These are phyloP conservation scores for Cyanidioschyzon merolae DNA, from an alignment of 23 red algal species.

Conservation along the genomic window DNA sequence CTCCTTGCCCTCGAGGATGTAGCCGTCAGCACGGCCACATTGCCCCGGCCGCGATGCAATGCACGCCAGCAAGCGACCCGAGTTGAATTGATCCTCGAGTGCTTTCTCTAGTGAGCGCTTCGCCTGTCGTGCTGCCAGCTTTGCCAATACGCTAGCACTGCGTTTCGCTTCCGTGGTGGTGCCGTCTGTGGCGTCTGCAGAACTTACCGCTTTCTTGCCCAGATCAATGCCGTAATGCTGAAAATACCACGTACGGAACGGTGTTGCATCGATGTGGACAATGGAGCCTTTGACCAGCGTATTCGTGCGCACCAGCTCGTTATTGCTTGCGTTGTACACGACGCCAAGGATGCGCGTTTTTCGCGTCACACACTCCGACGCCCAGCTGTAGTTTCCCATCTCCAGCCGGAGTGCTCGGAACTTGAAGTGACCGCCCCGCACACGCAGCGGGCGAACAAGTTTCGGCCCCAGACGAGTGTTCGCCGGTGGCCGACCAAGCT, in stretches of 20 bases:
- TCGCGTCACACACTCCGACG: conserved; percentile 50
- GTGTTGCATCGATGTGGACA: conserved; percentile 86
- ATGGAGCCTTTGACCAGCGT: conserved; percentile 96
- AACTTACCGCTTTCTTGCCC: conserved; percentile 67
- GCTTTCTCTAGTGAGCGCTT: conserved; percentile 39
- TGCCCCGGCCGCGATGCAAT: conserved; percentile 85
- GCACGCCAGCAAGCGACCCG: conserved; percentile 66
- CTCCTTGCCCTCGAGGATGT: conserved; percentile 90
- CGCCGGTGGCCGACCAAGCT: conserved; percentile 77
- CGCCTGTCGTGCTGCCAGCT: conserved; percentile 35
- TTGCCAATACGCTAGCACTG: conserved; percentile 15
- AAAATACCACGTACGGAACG: conserved; percentile 78
- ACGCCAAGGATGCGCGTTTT: conserved; percentile 86
- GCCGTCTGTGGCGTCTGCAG: conserved; percentile 40
- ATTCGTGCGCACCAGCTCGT: conserved; percentile 96
- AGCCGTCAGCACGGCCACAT: conserved; percentile 86
- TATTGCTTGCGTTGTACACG: conserved; percentile 97
- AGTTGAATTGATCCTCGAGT: conserved; percentile 68
- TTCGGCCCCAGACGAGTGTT: conserved; percentile 82
- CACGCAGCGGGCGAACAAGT: conserved; percentile 81
- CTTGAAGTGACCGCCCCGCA: conserved; percentile 91
- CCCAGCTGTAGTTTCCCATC: conserved; percentile 87
- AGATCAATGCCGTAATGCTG: conserved; percentile 89
- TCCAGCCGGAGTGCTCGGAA: conserved; percentile 82
- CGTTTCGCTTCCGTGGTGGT: conserved; percentile 13